Percentiles rank a stretch among this genome's conserved stretches.
Conservation (phyloP, 1,284 basidiomycete genomes). For the Lignosus rhinocerotis region DNA sequence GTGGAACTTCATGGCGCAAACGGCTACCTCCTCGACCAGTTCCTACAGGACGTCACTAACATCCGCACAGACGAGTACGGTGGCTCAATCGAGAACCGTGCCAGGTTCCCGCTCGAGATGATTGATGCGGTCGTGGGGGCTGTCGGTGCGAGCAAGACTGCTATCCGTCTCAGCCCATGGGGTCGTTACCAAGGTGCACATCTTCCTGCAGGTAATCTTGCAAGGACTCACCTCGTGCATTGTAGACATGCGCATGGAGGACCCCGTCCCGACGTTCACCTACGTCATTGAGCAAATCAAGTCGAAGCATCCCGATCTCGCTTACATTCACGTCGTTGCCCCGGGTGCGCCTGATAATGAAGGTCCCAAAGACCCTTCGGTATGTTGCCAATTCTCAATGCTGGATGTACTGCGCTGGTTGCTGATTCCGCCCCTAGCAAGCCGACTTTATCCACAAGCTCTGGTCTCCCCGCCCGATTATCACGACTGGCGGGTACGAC, state of each 20-base stretch:
- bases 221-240: not conserved
- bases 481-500: constrained; percentile 40
- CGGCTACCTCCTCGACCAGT: constrained; percentile 41
- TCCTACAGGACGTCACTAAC: constrained; percentile 41
- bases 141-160: constrained; percentile 42
- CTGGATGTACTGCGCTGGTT: not conserved
- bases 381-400: not conserved
- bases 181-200: not conserved
- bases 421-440: constrained; percentile 15
- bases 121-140: constrained; percentile 42
- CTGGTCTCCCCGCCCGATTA: constrained; percentile 29
- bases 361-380: constrained; percentile 15
- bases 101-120: constrained; percentile 48
- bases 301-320: constrained; percentile 45
- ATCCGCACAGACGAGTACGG: constrained; percentile 58
- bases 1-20: constrained; percentile 37
- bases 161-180: constrained; percentile 56
- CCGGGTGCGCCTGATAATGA: constrained; percentile 30
- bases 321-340: constrained; percentile 55
- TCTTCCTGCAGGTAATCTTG: no score
- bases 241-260: constrained; percentile 44
- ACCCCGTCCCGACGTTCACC: constrained; percentile 47
- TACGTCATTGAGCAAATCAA: constrained; percentile 39
- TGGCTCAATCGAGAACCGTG: constrained; percentile 50
- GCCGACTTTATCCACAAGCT: constrained; percentile 32